Conservation (phyloP, 2,329 filamentous ascomycete species). For the Venturia aucupariae region DNA sequence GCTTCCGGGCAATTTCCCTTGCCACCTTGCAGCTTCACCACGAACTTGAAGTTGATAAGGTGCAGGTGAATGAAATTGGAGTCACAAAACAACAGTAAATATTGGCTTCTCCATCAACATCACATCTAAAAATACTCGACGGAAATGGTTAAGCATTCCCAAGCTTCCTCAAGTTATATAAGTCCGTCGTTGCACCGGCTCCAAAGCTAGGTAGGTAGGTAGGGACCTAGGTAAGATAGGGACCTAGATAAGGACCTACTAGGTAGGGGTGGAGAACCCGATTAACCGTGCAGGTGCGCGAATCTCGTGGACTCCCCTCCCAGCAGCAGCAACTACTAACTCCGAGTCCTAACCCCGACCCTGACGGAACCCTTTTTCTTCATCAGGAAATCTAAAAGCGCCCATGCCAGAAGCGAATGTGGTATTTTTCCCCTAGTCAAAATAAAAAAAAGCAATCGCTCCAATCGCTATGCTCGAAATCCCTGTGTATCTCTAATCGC, state of each 20-base stretch:
- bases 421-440: not conserved
- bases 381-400: not conserved
- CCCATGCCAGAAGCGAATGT: conserved; percentile 4
- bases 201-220: no score
- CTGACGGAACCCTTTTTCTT: not conserved
- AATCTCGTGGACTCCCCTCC: not conserved
- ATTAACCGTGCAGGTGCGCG: not conserved
- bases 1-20: not conserved
- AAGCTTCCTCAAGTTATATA: not conserved
- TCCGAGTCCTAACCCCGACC: no score
- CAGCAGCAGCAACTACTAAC: not conserved
- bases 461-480: conserved; percentile 1
- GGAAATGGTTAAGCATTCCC: not conserved
- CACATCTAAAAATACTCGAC: not conserved
- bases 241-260: no score
- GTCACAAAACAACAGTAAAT: not conserved
- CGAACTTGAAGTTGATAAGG: no score
- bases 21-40: no score
- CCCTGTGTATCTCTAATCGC: not conserved
- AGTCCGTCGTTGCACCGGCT: not conserved
- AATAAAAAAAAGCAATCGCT: conserved; percentile 1
- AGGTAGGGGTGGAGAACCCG: no score
- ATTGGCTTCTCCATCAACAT: not conserved
- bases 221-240: no score
- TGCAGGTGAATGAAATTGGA: no score